Evolutionary conservation across 2,329 filamentous ascomycete species (phyloP), one percentile per base, ranked within the genome.

Genomic region (Podosphaera xanthii): DNA sequence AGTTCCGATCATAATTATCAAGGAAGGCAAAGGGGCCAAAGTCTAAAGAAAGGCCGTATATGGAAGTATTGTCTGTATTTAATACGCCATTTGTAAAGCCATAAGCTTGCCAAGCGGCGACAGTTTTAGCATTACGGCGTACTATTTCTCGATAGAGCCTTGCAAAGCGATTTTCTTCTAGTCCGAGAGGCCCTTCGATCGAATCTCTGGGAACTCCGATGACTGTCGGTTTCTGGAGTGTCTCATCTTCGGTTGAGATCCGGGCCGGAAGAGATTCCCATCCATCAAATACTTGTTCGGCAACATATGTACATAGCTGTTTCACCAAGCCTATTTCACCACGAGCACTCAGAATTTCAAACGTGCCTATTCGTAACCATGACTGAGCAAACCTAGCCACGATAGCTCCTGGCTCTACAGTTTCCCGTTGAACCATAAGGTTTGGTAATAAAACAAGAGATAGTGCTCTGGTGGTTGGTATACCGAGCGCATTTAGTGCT

Each of bases 11-110:
- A 67, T 97, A 98, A 67, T 90, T 89, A 70, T 98, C 92, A 75
- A 98, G 84, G 71, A 98, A 98, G 4, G 92, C 92, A 67, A 98
- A 98, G 0, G 92, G 92, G 0, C 92, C 92, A 68, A 90, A 98
- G 71, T 98, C 92, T 62, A 98, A 84, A 4, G 85, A 91, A 0
- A 98, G 73, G 0, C 92, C 92, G 59, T 83, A 83, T 57, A 98
- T 78, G 0, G 89, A 95, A 0, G 92, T 98, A 70, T 98, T 98
- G 69, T 98, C 92, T 0, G 92, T 97, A 71, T 98, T 98, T 60
- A 98, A 75, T 3, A 98, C 92, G 53, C 92, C 92, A 67, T 98
- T 98, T 78, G 94, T 97, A 73, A 98, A 98, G n/a, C 88, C 92
- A 67, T 97, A 97, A 0, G 88, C 89, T 73, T 98, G 94, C 91